Base-by-base conservation (phyloP, 2,329 filamentous ascomycete genomes). In the Aspergillus floridensis region DNA sequence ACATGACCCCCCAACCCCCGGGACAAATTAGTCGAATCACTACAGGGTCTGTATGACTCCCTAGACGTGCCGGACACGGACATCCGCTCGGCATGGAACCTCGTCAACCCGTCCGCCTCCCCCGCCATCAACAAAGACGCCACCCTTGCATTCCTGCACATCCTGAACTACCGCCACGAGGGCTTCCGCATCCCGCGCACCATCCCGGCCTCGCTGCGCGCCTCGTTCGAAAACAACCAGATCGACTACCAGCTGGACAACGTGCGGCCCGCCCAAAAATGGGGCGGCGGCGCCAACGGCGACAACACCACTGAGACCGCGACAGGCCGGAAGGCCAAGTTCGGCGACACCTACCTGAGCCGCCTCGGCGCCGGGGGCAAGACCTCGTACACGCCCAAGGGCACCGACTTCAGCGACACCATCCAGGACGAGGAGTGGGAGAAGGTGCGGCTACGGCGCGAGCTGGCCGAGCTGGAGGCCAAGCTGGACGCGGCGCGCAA, bases 181-280 rank as follows among this genome's bases (percentile, higher is more conserved):
- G 95, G 95, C 44, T 97, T 87, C 82, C 89, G 95, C 62, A 96
- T 99, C 72, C 95, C 95, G 46, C 88, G 95, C 69, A 90, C 87
- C 31, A 91, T 99, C 11, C 95, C 95, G 0, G 90, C 93, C 1
- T 95, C 90, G n/a, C 84, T 99, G 46, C 88, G 95, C 44, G 83
- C 92, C 31, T 93, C 88, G 60, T 99, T 99, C 71, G 93, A 99
- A 79, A 90, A 92, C 72, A 96, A 96, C 73, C 87, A 96, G 75
- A 98, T 99, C 74, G 92, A 97, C 78, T 99, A 98, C 79, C 91
- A 96, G 72, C 75, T 98, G 61, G 92, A 96, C 75, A 89, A 89
- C 70, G 85, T 89, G 63, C 82, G 83, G 58, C 86, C 86, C 2
- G 82, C 86, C 44, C 89, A 89, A 62, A 87, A 89, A 69, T 96